Base-by-base conservation (phyloP, 2,329 filamentous ascomycete species). In the Drechslerella dactyloides region DNA sequence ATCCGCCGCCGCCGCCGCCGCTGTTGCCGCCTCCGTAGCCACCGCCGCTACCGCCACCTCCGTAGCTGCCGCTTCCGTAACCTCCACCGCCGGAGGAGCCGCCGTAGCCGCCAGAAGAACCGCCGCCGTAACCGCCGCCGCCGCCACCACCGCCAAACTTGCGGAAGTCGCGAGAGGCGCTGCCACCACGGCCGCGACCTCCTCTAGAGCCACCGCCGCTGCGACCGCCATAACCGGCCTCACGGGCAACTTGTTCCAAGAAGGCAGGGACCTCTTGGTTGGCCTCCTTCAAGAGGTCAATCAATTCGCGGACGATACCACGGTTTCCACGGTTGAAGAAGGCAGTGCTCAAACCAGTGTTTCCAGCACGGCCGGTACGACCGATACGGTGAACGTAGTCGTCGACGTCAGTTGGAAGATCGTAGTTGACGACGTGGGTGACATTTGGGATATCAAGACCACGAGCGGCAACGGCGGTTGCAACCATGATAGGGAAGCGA, bases 301-400 rank as follows among this genome's bases (percentile, higher is more conserved):
- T 86, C 73, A 99, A 87, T 78, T 97, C 94, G 76, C 94, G 90
- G 75, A 97, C 94, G 76, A 99, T 91, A 82, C 94, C 94, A 78
- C 94, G 91, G 85, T 99, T 99, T 79, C 93, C 93, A 79, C 94
- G 93, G 87, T 99, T 99, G 89, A 99, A 97, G 86, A 99, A 99
- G 65, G 94, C 94, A 77, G 94, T 99, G 4, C 94, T 91, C 76
- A 96, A 89, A 89, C 94, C 94, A 78, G 93, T 97, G 85, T 99
- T 99, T 81, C 94, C 94, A 75, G 94, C 94, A 91, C 94, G 94
- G 80, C 94, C 94, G 75, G 94, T 99, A 93, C 94, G 94, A 89
- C 94, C 94, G 78, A 99, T 99, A 81, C 94, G 91, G 82, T 99
- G 94, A 69, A 99, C 94, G 77, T 99, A 99, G 82, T 97, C 94